Evolutionary conservation across 2,329 filamentous ascomycete species (phyloP).

Genomic region (Fusarium pseudocircinatum): DNA sequence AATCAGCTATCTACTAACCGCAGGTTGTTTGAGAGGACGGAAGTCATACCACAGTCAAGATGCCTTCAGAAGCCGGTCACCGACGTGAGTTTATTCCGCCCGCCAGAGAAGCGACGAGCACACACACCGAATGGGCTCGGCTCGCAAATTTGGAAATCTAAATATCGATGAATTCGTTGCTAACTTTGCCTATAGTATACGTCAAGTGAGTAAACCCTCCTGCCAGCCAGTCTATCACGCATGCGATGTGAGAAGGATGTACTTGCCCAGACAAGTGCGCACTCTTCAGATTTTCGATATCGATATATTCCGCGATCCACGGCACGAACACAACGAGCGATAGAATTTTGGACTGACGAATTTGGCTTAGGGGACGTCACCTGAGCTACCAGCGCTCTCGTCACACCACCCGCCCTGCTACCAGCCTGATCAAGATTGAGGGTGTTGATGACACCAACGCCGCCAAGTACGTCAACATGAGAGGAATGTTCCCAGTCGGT

Average conservation of each 20-base stretch:
- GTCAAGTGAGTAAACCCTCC: slow-evolving; percentile 77
- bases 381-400: slow-evolving; percentile 97
- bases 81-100: slow-evolving; percentile 73
- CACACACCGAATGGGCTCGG: slow-evolving; percentile 5
- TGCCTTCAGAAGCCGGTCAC: slow-evolving; percentile 89
- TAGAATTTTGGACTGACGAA: slow-evolving; percentile 45
- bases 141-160: slow-evolving; percentile 22
- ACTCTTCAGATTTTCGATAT: slow-evolving; percentile 36
- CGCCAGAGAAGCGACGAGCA: slow-evolving; percentile 19
- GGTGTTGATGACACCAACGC: slow-evolving; percentile 91
- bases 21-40: slow-evolving; percentile 59
- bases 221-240: slow-evolving; percentile 13
- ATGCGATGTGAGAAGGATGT: slow-evolving; percentile 23
- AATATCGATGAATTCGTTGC: slow-evolving; percentile 40
- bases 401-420: slow-evolving; percentile 89
- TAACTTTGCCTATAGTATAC: slow-evolving; percentile 71
- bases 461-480: slow-evolving; percentile 74
- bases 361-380: slow-evolving; percentile 83
- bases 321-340: slow-evolving; percentile 35
- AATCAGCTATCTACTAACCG: slow-evolving; percentile 53
- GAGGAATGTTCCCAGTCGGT: neutral
- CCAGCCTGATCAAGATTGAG: slow-evolving; percentile 97
- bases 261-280: slow-evolving; percentile 23
- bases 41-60: slow-evolving; percentile 69
- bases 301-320: slow-evolving; percentile 37